These are phyloP conservation scores for Cyanidioschyzon merolae DNA, from an alignment of 23 red algal species.

Conservation along the genomic window DNA sequence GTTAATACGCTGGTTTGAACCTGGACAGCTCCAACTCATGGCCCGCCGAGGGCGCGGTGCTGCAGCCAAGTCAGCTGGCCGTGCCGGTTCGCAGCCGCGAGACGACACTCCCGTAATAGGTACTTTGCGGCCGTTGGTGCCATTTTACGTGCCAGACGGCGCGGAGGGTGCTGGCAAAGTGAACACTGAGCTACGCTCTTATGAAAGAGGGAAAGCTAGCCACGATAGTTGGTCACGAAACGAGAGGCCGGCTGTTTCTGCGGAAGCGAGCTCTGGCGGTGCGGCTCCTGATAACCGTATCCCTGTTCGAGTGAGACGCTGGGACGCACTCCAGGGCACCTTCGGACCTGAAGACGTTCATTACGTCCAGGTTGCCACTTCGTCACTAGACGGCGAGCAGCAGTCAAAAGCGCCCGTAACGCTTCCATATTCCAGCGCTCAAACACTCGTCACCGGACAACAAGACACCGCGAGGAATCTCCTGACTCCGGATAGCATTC, in stretches of 20 bases:
- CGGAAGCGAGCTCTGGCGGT: neutral
- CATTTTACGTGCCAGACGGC: neutral
- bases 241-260: neutral
- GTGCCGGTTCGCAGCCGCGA: neutral
- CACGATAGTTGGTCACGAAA: neutral
- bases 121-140: conserved; percentile 5
- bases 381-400: too few relatives aligned
- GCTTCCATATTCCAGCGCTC: too few relatives aligned
- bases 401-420: too few relatives aligned
- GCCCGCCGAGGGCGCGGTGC: neutral
- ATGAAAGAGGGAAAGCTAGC: too few relatives aligned
- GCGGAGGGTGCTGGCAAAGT: neutral
- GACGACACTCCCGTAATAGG: neutral
- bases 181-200: neutral
- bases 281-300: neutral
- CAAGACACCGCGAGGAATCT: neutral
- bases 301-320: neutral
- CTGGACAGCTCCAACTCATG: too few relatives aligned
- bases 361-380: neutral
- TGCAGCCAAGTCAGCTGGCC: neutral
- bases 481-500: neutral
- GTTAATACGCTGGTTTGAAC: too few relatives aligned
- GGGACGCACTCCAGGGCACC: neutral
- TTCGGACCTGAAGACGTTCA: neutral
- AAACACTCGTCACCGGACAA: too few relatives aligned